These are phyloP conservation scores for Xerocomellus chrysenteron DNA, from an alignment of 768 basidiomycete genomes.

Conservation along the genomic window DNA sequence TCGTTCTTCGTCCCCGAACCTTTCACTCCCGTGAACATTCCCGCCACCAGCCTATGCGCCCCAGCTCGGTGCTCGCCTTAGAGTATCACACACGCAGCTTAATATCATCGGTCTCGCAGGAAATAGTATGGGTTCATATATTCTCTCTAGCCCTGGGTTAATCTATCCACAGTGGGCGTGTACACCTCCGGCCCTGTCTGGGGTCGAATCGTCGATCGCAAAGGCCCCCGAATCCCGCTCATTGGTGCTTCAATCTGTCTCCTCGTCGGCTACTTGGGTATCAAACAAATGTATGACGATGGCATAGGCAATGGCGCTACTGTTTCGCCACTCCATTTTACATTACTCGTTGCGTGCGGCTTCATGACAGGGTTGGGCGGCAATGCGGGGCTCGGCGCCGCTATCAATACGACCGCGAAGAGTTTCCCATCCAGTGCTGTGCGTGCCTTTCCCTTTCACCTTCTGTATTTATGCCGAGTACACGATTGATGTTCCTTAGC, in stretches of 20 bases:
- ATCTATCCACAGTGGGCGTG: conserved; percentile 56
- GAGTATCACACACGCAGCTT: conserved; percentile 75
- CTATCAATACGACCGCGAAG: conserved; percentile 81
- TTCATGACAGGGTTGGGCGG: conserved; percentile 79
- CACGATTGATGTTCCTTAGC: conserved; percentile 38
- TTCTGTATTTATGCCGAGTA: background rate
- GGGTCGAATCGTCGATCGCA: conserved; percentile 75
- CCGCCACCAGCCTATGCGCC: conserved; percentile 73
- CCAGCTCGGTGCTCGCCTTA: conserved; percentile 75
- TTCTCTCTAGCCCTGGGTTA: background rate
- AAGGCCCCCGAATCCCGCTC: conserved; percentile 71
- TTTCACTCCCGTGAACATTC: background rate
- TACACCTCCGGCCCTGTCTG: conserved; percentile 74
- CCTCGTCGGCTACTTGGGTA: conserved; percentile 72
- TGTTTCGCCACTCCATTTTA: conserved; percentile 44
- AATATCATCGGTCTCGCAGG: conserved; percentile 81
- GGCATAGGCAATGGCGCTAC: conserved; percentile 42
- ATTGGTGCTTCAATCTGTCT: conserved; percentile 56
- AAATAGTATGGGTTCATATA: conserved; percentile 51
- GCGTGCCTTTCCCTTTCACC: conserved; percentile 23
- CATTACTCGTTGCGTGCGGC: conserved; percentile 57
- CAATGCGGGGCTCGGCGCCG: conserved; percentile 65
- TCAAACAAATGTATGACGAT: conserved; percentile 62
- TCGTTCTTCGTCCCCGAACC: background rate
- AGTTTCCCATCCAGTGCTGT: conserved; percentile 74